These are phyloP conservation scores for Westerdykella sp. DNA, from an alignment of 2,329 filamentous ascomycete species.

Conservation along the genomic window DNA sequence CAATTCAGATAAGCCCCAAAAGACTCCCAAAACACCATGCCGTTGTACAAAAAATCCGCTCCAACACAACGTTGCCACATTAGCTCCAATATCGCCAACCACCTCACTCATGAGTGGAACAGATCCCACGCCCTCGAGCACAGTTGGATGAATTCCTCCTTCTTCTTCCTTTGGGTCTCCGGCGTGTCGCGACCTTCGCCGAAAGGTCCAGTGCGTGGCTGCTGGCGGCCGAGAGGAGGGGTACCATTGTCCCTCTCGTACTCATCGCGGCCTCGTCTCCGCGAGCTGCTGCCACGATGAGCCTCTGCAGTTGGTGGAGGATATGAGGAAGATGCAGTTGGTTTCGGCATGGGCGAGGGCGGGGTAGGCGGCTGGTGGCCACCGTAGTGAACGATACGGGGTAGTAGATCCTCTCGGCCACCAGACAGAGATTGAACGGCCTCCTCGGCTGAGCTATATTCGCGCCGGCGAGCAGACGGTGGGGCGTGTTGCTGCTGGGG, in stretches of 20 bases:
- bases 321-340: constrained; percentile 28
- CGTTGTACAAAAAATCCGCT: too few relatives aligned
- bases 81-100: too few relatives aligned
- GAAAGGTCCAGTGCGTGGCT: constrained; percentile 56
- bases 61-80: too few relatives aligned
- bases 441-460: constrained; percentile 94
- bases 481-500: constrained; percentile 48
- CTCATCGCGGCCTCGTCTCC: constrained; percentile 76
- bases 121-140: constrained; percentile 93
- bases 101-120: constrained; percentile 82
- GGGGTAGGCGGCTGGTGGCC: constrained; percentile 91
- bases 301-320: constrained; percentile 20
- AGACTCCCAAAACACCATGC: too few relatives aligned
- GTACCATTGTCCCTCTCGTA: constrained; percentile 85
- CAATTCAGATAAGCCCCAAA: too few relatives aligned
- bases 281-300: constrained; percentile 53
- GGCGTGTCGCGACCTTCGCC: constrained; percentile 77
- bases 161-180: constrained; percentile 77
- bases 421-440: constrained; percentile 84
- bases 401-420: constrained; percentile 85
- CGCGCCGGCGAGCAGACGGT: constrained; percentile 58
- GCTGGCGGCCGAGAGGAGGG: constrained; percentile 67
- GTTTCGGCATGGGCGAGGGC: constrained; percentile 63
- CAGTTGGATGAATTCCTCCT: constrained; percentile 81
- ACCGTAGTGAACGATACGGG: constrained; percentile 91